phyloP scores from a whole-genome alignment of 1,284 basidiomycete genomes.

The Trametes versicolor region DNA sequence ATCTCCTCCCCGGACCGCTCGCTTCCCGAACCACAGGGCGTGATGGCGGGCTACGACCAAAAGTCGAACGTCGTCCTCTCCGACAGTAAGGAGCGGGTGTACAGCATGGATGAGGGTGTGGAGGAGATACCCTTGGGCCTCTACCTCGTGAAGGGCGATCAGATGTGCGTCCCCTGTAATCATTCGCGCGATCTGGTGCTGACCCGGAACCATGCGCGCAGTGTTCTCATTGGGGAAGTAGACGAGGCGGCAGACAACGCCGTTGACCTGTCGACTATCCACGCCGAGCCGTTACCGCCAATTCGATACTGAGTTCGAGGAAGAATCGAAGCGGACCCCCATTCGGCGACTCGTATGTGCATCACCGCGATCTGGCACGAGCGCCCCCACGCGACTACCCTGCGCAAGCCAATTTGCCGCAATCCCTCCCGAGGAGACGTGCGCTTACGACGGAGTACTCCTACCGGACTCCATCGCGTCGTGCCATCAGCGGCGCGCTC shows the following conservation, averaged over 20 bases:
- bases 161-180: slow-evolving; percentile 74
- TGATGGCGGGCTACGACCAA: slow-evolving; percentile 91
- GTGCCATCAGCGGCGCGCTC: neutral
- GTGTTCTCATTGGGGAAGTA: slow-evolving; percentile 90
- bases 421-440: neutral
- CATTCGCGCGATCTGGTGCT: slow-evolving; percentile 2
- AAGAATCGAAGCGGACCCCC: neutral
- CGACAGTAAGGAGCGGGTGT: slow-evolving; percentile 91
- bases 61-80: slow-evolving; percentile 94
- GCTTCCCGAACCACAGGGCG: slow-evolving; percentile 63
- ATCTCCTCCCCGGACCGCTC: neutral
- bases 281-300: slow-evolving; percentile 87
- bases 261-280: slow-evolving; percentile 82
- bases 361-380: neutral
- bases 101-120: slow-evolving; percentile 89
- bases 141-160: slow-evolving; percentile 97
- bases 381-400: neutral
- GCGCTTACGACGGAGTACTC: neutral
- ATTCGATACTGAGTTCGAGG: slow-evolving; percentile 68
- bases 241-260: slow-evolving; percentile 87
- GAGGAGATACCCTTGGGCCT: slow-evolving; percentile 96
- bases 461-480: neutral
- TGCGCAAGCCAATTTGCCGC: neutral
- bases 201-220: slow-evolving; percentile 43
- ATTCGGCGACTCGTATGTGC: neutral